phyloP scores from a whole-genome alignment of 345 rosid genomes.

The Draba incana region DNA sequence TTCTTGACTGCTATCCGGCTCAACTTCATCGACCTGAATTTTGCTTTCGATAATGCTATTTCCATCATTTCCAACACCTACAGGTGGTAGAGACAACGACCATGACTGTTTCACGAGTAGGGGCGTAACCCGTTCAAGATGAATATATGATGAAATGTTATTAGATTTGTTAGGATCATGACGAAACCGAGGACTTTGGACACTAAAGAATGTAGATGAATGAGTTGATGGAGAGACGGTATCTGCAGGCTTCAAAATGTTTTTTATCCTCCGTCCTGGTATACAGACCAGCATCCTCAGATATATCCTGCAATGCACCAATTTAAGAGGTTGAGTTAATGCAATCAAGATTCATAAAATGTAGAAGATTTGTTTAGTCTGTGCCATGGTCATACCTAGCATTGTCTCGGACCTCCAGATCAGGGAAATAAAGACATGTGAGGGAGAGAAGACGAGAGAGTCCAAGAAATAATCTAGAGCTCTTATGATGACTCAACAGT shows the following conservation, averaged over 20 bases:
- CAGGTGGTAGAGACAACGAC: constrained; percentile 72
- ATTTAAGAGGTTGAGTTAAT: constrained; percentile 27
- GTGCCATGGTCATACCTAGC: constrained; percentile 64
- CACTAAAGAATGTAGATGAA: constrained; percentile 65
- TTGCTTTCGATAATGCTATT: constrained; percentile 56
- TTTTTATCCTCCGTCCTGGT: constrained; percentile 79
- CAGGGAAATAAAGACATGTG: constrained; percentile 88
- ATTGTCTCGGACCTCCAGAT: constrained; percentile 89
- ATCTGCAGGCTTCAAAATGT: constrained; percentile 72
- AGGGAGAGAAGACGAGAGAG: constrained; percentile 85
- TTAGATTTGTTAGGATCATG: constrained; percentile 64
- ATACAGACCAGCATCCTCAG: constrained; percentile 83
- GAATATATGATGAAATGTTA: constrained; percentile 66
- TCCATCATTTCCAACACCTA: constrained; percentile 53
- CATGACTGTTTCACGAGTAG: constrained; percentile 85
- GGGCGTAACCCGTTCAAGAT: constrained; percentile 63
- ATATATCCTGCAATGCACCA: constrained; percentile 67
- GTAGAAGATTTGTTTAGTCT: constrained; percentile 9
- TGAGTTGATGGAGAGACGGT: constrained; percentile 71
- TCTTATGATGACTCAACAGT: constrained; percentile 77
- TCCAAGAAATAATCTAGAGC: constrained; percentile 85
- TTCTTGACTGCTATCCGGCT: constrained; percentile 44
- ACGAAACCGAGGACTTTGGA: constrained; percentile 61
- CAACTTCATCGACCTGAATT: constrained; percentile 50
- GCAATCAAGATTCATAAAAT: constrained; percentile 7